phyloP scores from a whole-genome alignment of 1,284 basidiomycete genomes.

The Tylopilus orsonianus region DNA sequence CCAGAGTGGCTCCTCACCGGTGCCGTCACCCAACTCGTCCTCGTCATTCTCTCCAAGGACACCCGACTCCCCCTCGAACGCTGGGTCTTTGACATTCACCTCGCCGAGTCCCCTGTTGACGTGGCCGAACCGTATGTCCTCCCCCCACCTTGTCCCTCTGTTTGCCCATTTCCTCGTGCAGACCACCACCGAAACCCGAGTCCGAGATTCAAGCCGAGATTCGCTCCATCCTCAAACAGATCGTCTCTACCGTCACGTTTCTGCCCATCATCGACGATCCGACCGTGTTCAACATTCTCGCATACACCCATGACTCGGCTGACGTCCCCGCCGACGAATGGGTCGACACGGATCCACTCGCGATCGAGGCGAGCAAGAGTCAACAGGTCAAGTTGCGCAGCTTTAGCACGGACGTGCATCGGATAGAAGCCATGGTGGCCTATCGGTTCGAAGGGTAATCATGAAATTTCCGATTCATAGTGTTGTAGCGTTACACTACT shows the following conservation, averaged over 20 bases:
- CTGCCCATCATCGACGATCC: slow-evolving; percentile 93
- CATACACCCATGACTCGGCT: slow-evolving; percentile 86
- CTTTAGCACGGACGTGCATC: slow-evolving; percentile 89
- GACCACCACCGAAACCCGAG: slow-evolving; percentile 68
- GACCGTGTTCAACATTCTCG: slow-evolving; percentile 94
- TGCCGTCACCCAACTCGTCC: slow-evolving; percentile 87
- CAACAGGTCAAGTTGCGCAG: slow-evolving; percentile 92
- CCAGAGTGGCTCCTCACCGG: slow-evolving; percentile 91
- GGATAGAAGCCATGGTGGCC: slow-evolving; percentile 87
- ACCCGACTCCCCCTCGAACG: slow-evolving; percentile 89
- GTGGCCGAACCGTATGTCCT: slow-evolving; percentile 49
- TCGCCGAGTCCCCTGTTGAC: slow-evolving; percentile 59
- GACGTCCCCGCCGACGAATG: slow-evolving; percentile 89
- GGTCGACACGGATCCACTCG: slow-evolving; percentile 93
- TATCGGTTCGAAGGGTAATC: slow-evolving; percentile 76
- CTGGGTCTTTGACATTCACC: slow-evolving; percentile 97
- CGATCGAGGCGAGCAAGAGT: slow-evolving; percentile 94
- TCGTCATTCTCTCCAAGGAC: slow-evolving; percentile 54
- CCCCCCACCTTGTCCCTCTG: too few relatives aligned
- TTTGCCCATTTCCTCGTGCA: too few relatives aligned
- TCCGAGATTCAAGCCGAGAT: slow-evolving; percentile 97
- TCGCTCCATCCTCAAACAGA: slow-evolving; percentile 97
- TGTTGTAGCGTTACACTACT: too few relatives aligned
- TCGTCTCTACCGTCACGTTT: slow-evolving; percentile 95
- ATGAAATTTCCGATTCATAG: too few relatives aligned